phyloP scores from a whole-genome alignment of 2,329 filamentous ascomycete species.

The Fusarium praegraminearum region DNA sequence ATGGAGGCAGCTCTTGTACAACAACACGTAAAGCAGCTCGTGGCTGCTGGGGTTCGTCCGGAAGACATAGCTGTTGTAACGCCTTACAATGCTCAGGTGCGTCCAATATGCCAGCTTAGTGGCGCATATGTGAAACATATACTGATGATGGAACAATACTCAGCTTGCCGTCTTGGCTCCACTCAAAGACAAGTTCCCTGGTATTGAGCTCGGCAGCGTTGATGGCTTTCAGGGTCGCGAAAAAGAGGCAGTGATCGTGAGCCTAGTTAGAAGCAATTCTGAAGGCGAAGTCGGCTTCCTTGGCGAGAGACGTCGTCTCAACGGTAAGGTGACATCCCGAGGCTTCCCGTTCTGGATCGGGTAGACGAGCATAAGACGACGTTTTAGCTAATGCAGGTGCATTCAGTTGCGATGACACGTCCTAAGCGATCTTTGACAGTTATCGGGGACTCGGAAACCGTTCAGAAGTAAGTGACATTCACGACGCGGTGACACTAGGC shows the following conservation, averaged over 20 bases:
- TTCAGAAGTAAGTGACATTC: slow-evolving; percentile 76
- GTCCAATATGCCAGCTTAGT: slow-evolving; percentile 20
- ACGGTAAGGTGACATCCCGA: slow-evolving; percentile 71
- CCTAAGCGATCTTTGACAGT: slow-evolving; percentile 91
- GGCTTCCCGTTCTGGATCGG: slow-evolving; percentile 8
- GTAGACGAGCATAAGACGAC: slow-evolving; percentile 12
- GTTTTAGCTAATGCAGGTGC: slow-evolving; percentile 38
- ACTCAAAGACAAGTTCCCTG: slow-evolving; percentile 84
- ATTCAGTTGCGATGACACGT: slow-evolving; percentile 97
- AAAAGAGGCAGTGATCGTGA: slow-evolving; percentile 94
- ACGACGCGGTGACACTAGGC: slow-evolving; percentile 15
- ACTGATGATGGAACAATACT: slow-evolving; percentile 41
- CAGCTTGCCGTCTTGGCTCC: slow-evolving; percentile 82
- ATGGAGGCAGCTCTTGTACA: slow-evolving; percentile 87
- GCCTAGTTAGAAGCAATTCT: slow-evolving; percentile 90
- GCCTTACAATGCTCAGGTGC: slow-evolving; percentile 92
- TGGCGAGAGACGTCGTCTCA: slow-evolving; percentile 89
- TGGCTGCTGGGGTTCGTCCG: slow-evolving; percentile 82
- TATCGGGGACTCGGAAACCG: slow-evolving; percentile 94
- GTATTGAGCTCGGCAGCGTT: slow-evolving; percentile 93
- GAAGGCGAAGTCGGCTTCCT: slow-evolving; percentile 92
- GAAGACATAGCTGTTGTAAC: slow-evolving; percentile 94
- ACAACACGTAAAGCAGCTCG: slow-evolving; percentile 79
- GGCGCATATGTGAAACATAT: slow-evolving; percentile 12
- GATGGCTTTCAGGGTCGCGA: slow-evolving; percentile 98